Percentiles rank a stretch among this genome's conserved stretches.
These are phyloP conservation scores for Aspergillus viridinutans DNA, from an alignment of 2,329 filamentous ascomycete species.

Conservation along the genomic window DNA sequence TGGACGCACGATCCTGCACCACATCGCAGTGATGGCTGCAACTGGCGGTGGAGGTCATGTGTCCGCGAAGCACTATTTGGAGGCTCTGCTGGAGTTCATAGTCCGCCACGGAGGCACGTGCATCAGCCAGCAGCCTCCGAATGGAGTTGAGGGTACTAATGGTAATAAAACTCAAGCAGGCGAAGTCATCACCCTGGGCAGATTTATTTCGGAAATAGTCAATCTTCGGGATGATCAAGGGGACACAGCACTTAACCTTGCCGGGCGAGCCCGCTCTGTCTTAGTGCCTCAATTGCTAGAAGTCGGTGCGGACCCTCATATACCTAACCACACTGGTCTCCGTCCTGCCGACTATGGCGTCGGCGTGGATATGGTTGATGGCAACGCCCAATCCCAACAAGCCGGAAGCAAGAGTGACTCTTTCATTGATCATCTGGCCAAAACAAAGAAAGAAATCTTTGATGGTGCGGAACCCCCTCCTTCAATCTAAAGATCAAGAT, in stretches of 20 bases:
- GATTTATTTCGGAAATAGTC: slow-evolving; percentile 96
- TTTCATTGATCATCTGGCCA: slow-evolving; percentile 42
- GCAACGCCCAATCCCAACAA: slow-evolving; percentile 42
- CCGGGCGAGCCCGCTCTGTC: slow-evolving; percentile 88
- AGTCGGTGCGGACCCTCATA: slow-evolving; percentile 88
- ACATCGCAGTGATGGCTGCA: slow-evolving; percentile 92
- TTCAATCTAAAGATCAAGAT: not conserved
- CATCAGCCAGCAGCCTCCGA: slow-evolving; percentile 47
- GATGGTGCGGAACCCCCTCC: slow-evolving; percentile 31
- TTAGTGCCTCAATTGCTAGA: slow-evolving; percentile 97
- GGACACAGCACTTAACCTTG: slow-evolving; percentile 91
- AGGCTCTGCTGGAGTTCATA: slow-evolving; percentile 89
- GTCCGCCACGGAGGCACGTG: slow-evolving; percentile 73
- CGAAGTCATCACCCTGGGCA: slow-evolving; percentile 77
- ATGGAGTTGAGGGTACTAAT: slow-evolving; percentile 21
- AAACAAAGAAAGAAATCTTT: slow-evolving; percentile 44
- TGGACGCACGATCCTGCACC: slow-evolving; percentile 87
- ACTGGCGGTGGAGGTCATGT: slow-evolving; percentile 90
- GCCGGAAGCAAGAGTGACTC: slow-evolving; percentile 44
- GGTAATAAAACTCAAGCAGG: slow-evolving; percentile 26
- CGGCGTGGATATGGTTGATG: slow-evolving; percentile 59
- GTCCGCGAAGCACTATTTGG: slow-evolving; percentile 84
- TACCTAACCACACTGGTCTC: slow-evolving; percentile 84
- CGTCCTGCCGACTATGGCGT: slow-evolving; percentile 93
- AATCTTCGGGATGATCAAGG: slow-evolving; percentile 92